These are phyloP conservation scores for Alternaria arbusti DNA, from an alignment of 2,329 filamentous ascomycete species.

Conservation along the genomic window DNA sequence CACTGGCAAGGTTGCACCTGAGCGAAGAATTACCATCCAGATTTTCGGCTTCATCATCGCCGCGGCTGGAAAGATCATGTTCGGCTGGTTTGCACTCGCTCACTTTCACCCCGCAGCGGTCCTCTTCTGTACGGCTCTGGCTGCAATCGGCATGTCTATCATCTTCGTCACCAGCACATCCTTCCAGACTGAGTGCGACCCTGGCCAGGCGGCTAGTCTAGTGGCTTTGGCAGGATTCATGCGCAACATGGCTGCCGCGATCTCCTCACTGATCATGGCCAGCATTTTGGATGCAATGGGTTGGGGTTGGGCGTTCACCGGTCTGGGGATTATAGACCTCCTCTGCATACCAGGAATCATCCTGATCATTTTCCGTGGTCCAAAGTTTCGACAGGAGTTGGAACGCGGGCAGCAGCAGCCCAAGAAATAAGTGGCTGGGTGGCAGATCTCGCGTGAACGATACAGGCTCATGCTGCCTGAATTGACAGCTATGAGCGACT, in stretches of 20 bases:
- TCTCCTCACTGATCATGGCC: slow-evolving; percentile 48
- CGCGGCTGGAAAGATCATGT: slow-evolving; percentile 49
- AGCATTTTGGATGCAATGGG: slow-evolving; percentile 45
- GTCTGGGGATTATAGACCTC: slow-evolving; percentile 45
- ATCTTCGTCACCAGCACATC: slow-evolving; percentile 53
- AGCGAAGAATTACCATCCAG: slow-evolving; percentile 50
- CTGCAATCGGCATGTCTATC: slow-evolving; percentile 48
- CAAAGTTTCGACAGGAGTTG: slow-evolving; percentile 29
- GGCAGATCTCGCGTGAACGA: not conserved
- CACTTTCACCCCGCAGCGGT: slow-evolving; percentile 26
- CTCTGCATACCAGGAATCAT: slow-evolving; percentile 33
- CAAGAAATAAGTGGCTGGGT: not conserved
- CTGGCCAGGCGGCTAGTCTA: slow-evolving; percentile 49
- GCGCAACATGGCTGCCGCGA: slow-evolving; percentile 50
- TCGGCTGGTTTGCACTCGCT: slow-evolving; percentile 50
- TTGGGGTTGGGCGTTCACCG: slow-evolving; percentile 51
- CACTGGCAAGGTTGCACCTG: slow-evolving; percentile 42
- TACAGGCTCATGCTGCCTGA: not conserved
- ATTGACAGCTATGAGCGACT: not conserved
- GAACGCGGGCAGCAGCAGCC: slow-evolving; percentile 22
- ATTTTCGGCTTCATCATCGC: slow-evolving; percentile 50
- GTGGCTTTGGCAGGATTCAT: slow-evolving; percentile 52
- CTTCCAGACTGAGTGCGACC: slow-evolving; percentile 52
- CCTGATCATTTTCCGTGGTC: slow-evolving; percentile 28
- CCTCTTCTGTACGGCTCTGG: slow-evolving; percentile 34